Evolutionary conservation across 345 rosid species (phyloP).

Genomic region (Syzygium aromaticum): DNA sequence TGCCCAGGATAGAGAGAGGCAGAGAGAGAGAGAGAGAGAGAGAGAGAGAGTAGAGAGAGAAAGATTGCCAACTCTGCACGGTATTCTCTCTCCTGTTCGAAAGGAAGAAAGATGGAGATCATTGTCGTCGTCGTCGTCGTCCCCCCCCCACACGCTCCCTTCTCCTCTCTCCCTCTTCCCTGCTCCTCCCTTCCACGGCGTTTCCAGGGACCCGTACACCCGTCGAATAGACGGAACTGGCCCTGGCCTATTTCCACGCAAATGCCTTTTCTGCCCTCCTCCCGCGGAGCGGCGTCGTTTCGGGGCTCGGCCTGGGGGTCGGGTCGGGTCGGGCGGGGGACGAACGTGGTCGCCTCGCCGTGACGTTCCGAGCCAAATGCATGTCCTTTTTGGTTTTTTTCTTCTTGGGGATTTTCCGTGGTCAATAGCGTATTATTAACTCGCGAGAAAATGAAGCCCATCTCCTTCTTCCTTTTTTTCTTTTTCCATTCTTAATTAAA

Average conservation of each 20-base stretch:
- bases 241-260: fast-evolving
- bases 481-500: not conserved
- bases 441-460: not conserved
- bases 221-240: not conserved
- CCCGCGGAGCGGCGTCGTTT: not conserved
- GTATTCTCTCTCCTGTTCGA: conserved; percentile 26
- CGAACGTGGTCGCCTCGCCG: not conserved
- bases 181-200: not conserved
- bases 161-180: not conserved
- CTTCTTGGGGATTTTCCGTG: no score
- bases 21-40: not conserved
- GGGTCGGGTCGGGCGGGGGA: not conserved
- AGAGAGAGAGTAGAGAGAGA: not conserved
- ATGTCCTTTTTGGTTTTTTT: no score
- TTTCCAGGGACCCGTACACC: not conserved
- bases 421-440: not conserved
- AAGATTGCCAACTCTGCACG: conserved; percentile 75
- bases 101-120: not conserved
- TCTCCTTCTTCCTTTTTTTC: not conserved
- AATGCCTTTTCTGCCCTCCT: not conserved
- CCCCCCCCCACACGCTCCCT: not conserved
- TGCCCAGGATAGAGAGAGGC: conserved; percentile 22
- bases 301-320: not conserved
- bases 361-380: not conserved
- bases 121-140: not conserved